These are phyloP conservation scores for Astrocystis sublimbata DNA, from an alignment of 495 filamentous ascomycete species.

Conservation along the genomic window DNA sequence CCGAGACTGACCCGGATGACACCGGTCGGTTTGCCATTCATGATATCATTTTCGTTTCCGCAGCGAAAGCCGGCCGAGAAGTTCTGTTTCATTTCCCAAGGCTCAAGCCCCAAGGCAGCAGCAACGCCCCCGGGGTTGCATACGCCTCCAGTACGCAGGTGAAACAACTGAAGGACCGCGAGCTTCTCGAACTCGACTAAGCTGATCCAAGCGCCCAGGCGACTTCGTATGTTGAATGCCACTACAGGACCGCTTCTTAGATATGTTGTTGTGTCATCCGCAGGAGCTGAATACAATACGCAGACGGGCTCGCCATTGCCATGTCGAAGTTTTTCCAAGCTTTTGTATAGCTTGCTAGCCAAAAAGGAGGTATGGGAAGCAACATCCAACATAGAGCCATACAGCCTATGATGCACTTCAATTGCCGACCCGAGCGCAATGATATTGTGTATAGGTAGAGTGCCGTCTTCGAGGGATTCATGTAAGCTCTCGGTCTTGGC, in stretches of 20 bases:
- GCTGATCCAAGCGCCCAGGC: slow-evolving; percentile 69
- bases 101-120: slow-evolving; percentile 62
- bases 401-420: slow-evolving; percentile 66
- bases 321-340: slow-evolving; percentile 63
- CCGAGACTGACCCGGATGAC: slow-evolving; percentile 83
- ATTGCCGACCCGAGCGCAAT: slow-evolving; percentile 76
- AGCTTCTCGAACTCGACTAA: slow-evolving; percentile 84
- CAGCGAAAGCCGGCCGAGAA: slow-evolving; percentile 80
- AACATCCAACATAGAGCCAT: slow-evolving; percentile 66
- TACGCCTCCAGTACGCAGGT: slow-evolving; percentile 80
- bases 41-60: slow-evolving; percentile 76
- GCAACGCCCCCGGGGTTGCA: slow-evolving; percentile 92
- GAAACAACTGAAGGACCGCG: slow-evolving; percentile 73
- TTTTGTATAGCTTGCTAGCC: slow-evolving; percentile 57
- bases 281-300: slow-evolving; percentile 58
- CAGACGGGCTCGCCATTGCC: slow-evolving; percentile 68
- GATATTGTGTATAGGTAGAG: slow-evolving; percentile 84
- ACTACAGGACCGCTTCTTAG: slow-evolving; percentile 70
- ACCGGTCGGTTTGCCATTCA: slow-evolving; percentile 82
- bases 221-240: slow-evolving; percentile 77
- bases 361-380: slow-evolving; percentile 75
- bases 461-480: slow-evolving; percentile 85
- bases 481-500: slow-evolving; percentile 72
- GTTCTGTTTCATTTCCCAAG: slow-evolving; percentile 77
- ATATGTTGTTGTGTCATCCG: slow-evolving; percentile 21